A percentile compares a stretch with the other conserved stretches of the same genome.
These are phyloP conservation scores for Candida namnaoensis DNA, from an alignment of 805 yeast species.

Conservation along the genomic window DNA sequence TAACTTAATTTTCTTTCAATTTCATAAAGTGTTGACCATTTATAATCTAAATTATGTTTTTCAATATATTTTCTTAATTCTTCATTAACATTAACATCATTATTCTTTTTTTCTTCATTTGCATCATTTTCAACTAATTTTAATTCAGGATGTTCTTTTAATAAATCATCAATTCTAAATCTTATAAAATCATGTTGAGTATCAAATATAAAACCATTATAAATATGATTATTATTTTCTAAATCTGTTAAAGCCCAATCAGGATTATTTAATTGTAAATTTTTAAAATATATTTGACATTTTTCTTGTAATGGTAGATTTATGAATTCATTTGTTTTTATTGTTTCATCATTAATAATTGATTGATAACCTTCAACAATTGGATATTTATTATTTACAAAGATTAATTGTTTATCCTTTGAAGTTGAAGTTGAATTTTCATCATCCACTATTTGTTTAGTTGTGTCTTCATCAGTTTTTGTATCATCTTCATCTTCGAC, in stretches of 20 bases:
- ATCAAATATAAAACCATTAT: conserved; percentile 16
- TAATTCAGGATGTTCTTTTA: neutral
- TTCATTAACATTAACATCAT: conserved; percentile 7
- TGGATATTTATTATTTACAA: conserved; percentile 14
- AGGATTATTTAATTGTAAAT: conserved; percentile 10
- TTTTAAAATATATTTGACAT: conserved; percentile 12
- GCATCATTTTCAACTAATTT: too few relatives aligned
- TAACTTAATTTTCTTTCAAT: conserved; percentile 7
- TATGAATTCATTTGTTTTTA: conserved; percentile 10
- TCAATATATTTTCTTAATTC: conserved; percentile 5
- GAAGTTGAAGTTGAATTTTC: too few relatives aligned
- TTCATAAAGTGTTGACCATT: conserved; percentile 12
- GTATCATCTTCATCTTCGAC: too few relatives aligned
- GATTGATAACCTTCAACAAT: conserved; percentile 10
- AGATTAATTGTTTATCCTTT: conserved; percentile 5
- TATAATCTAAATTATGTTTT: conserved; percentile 3
- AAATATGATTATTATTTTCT: conserved; percentile 8
- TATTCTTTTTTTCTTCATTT: conserved; percentile 2
- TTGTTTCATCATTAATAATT: conserved; percentile 3
- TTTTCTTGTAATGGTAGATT: conserved; percentile 5
- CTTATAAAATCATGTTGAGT: conserved; percentile 12
- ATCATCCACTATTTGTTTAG: too few relatives aligned
- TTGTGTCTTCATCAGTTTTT: too few relatives aligned
- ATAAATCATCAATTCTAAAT: conserved; percentile 8
- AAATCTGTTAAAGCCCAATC: conserved; percentile 15